phyloP scores from a whole-genome alignment of 1,139 yeast genomes.

The Nakaseomyces uthaithaninus region DNA sequence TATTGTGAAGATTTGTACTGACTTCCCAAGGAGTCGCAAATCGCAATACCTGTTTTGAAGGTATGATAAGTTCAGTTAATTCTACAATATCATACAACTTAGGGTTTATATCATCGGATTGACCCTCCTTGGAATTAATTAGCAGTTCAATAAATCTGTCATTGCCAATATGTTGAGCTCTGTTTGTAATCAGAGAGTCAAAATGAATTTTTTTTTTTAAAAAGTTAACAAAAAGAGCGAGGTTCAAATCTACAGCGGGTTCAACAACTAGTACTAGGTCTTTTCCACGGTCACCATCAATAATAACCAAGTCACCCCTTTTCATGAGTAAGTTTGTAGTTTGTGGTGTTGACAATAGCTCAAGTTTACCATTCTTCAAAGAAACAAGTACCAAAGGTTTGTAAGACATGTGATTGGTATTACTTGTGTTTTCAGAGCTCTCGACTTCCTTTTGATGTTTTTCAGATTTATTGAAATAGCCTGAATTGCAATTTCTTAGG shows the following conservation, averaged over 20 bases:
- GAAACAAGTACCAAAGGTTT: slow-evolving; percentile 58
- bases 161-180: slow-evolving; percentile 27
- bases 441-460: slow-evolving; percentile 2
- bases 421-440: slow-evolving; percentile 7
- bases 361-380: slow-evolving; percentile 81
- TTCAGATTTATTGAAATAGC: slow-evolving; percentile 10
- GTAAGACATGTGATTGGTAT: slow-evolving; percentile 26
- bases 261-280: slow-evolving; percentile 78
- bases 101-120: slow-evolving; percentile 24
- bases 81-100: slow-evolving; percentile 33
- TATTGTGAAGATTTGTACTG: slow-evolving; percentile 32
- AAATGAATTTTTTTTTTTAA: slow-evolving; percentile 50
- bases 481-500: slow-evolving; percentile 22
- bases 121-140: slow-evolving; percentile 22
- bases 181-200: slow-evolving; percentile 30
- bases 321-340: slow-evolving; percentile 48
- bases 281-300: slow-evolving; percentile 92
- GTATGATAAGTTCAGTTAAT: slow-evolving; percentile 32
- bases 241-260: slow-evolving; percentile 58
- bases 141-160: slow-evolving; percentile 23
- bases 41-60: slow-evolving; percentile 67
- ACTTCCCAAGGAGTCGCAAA: slow-evolving; percentile 36
- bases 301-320: slow-evolving; percentile 76
- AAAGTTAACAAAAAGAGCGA: slow-evolving; percentile 76
- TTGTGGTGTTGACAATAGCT: slow-evolving; percentile 67